Base-by-base conservation (phyloP, 441 rosid genomes). In the Pelargonium cotyledonis region DNA sequence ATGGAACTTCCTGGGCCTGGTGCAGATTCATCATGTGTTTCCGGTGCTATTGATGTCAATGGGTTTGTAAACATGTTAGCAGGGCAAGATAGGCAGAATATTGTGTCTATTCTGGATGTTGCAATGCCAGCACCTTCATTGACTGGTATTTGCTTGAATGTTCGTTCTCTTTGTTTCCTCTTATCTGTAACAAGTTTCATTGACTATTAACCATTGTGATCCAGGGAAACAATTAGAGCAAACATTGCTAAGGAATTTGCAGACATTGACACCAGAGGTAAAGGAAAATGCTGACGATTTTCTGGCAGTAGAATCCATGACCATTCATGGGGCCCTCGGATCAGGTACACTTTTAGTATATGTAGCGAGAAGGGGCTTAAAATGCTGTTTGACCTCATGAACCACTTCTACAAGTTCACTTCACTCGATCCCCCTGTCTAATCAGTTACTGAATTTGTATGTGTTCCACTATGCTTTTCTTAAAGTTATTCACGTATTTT, bases 71-170 rank as follows among this genome's bases (percentile, higher is more conserved):
- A 86, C 72, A 78, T 86, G 71, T 76, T 91, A 76, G 70, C 88
- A 0, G 86, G 86, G 44, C 89, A 85, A 78, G 85, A 80, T 73
- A 85, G 96, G 78, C 92, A 83, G 72, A 94, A 87, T 69, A 83
- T 29, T 65, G 90, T 87, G 53, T 57, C 85, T 64, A 85, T 81
- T 77, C 65, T 93, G 67, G 97, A 91, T 71, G 75, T 77, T 57
- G 87, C 91, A 70, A 85, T 93, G 90, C 97, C 98, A 15, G 85
- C 83, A 67, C 91, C 91, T 70, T 67, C 87, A 23, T 62, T 82
- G 70, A 73, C 75, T 1, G 87, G 91, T 86, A 83, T 58, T 46
- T 66, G 19, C 63, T 67, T 53, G 58, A 68, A 47, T 14, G 49
- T 8, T n/a, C 64, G 65, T 66, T 18, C 53, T 29, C 58, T 55